These are phyloP conservation scores for Articulospora tetracladia DNA, from an alignment of 495 filamentous ascomycete genomes.

Conservation along the genomic window DNA sequence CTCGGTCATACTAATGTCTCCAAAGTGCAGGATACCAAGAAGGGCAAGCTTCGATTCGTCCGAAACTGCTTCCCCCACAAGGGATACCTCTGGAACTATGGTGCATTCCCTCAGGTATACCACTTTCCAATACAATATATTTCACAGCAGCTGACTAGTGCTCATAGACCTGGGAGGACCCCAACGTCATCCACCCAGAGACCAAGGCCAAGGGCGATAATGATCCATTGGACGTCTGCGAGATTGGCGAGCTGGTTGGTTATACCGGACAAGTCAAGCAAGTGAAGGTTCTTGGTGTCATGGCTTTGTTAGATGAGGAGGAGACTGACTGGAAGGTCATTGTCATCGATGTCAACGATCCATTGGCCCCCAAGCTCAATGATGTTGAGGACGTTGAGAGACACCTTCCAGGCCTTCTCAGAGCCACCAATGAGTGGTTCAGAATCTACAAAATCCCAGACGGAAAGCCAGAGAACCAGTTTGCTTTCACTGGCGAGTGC, in stretches of 20 bases:
- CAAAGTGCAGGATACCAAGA: conserved; percentile 89
- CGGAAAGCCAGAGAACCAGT: conserved; percentile 99
- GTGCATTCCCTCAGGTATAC: conserved; percentile 89
- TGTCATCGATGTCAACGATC: conserved; percentile 97
- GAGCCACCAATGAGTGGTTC: conserved; percentile 99
- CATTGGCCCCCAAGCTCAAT: conserved; percentile 92
- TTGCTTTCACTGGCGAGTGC: conserved; percentile 99
- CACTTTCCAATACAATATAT: not conserved
- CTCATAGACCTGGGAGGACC: conserved; percentile 97
- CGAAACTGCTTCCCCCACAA: conserved; percentile 99
- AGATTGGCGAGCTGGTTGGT: conserved; percentile 96
- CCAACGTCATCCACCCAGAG: conserved; percentile 90
- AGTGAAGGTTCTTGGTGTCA: conserved; percentile 98
- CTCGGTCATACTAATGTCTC: conserved; percentile 57
- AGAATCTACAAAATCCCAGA: conserved; percentile 99
- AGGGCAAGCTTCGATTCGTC: conserved; percentile 93
- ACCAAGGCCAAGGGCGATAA: conserved; percentile 99
- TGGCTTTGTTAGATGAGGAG: conserved; percentile 98
- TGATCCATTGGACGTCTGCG: conserved; percentile 98
- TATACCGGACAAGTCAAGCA: conserved; percentile 96
- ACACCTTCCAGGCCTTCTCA: conserved; percentile 92
- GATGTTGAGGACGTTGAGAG: conserved; percentile 99
- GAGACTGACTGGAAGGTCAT: conserved; percentile 99
- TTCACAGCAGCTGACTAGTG: conserved; percentile 19
- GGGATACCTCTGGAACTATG: conserved; percentile 99